Evolutionary conservation across 208 protist species (phyloP), one percentile per base, ranked within the genome.

Genomic region (Kentomonas sorsogonicus): DNA sequence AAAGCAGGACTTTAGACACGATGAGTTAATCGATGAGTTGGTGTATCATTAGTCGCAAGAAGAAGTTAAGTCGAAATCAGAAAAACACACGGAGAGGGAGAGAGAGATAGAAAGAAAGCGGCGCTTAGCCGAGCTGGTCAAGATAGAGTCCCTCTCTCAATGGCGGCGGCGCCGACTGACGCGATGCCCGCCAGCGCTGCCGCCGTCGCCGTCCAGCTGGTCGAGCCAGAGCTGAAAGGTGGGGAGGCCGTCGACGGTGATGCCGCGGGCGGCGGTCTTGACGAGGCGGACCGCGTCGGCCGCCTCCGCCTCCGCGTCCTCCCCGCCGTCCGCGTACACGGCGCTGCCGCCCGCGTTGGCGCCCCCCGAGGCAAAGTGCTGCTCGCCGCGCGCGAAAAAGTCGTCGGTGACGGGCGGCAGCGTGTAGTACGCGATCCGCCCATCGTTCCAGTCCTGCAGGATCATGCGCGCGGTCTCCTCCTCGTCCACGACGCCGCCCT

Each of bases 361-460:
- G 0, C 39, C n/a, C 5, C 45, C 34, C 15, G 65, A 72, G 22
- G 44, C 52, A 61, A 72, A 72, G 41, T 30, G 60, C 29, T 61
- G 63, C 15, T 58, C 66, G 50, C 51, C 61, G 26, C 47, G 40
- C 23, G 77, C 44, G 45, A 76, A 81, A 40, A 89, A 79, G 29
- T 76, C 66, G 33, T 85, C 77, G 0, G 74, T 74, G 5, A 66
- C 74, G 2, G 97, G 95, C 26, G 97, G 95, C 13, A 88, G 57
- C 3, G 96, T 98, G 79, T 97, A 99, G 78, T 98, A 99, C 27
- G 83, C 75, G 53, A 99, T 98, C 43, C 83, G 82, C 47, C 97
- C 97, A 44, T 88, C 72, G 63, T 97, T 98, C 95, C 96, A 99
- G 65, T 98, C 95, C 30, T 91, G 65, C 16, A 99, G 61, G 27